Evolutionary conservation across 1,139 yeast species (phyloP).

Genomic region (Candida tunisiensis): DNA sequence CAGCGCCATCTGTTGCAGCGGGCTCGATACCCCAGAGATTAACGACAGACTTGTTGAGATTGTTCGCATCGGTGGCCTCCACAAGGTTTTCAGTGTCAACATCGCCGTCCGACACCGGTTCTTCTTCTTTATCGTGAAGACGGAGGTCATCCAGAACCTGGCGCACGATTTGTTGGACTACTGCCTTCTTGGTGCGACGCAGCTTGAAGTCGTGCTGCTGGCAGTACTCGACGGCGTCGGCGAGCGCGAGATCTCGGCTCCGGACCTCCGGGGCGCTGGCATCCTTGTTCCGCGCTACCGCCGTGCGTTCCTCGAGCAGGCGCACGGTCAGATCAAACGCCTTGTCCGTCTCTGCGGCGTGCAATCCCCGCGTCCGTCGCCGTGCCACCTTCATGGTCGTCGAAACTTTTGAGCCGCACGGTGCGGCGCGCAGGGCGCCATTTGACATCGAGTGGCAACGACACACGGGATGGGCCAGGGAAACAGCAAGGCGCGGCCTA

Average conservation of each 20-base stretch:
- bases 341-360: too few species aligned
- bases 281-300: too few species aligned
- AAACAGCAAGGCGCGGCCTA: conserved; percentile 33
- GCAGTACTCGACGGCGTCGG: conserved; percentile 7
- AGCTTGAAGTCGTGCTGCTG: conserved; percentile 33
- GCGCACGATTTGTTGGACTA: conserved; percentile 41
- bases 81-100: conserved; percentile 33
- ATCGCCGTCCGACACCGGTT: conserved; percentile 8
- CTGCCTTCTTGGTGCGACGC: conserved; percentile 45
- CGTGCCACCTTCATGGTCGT: too few species aligned
- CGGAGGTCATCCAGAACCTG: conserved; percentile 30
- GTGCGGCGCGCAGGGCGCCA: conserved; percentile 38
- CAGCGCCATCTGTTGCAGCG: conserved; percentile 5
- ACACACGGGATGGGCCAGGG: conserved; percentile 22
- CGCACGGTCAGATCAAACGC: too few species aligned
- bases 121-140: conserved; percentile 24
- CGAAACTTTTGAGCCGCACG: too few species aligned
- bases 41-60: conserved; percentile 61
- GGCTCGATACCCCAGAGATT: conserved; percentile 39
- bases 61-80: conserved; percentile 34
- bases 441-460: conserved; percentile 29
- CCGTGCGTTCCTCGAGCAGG: too few species aligned
- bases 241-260: too few species aligned
- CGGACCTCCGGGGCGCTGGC: too few species aligned
- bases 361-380: too few species aligned